Evolutionary conservation across 176 grass and related monocot genomes (phyloP).

Genomic region (Pontederia crassipes): DNA sequence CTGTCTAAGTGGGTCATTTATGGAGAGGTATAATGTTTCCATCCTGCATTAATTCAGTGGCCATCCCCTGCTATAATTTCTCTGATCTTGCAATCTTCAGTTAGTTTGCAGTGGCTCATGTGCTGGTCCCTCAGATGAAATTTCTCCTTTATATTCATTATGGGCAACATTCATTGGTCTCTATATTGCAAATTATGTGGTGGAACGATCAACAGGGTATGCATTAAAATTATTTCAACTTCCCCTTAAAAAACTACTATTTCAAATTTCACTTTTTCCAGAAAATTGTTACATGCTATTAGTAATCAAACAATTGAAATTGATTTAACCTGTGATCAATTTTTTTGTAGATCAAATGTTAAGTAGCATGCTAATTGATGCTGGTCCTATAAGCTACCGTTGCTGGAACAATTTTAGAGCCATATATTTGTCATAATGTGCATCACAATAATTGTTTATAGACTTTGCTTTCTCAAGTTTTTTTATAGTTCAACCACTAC

Average conservation of each 20-base stretch:
- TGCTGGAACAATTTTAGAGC: no score
- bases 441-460: background rate
- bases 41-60: slow-evolving; percentile 1
- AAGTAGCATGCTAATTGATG: no score
- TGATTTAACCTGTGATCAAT: no score
- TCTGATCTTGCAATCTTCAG: slow-evolving; percentile 56
- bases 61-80: slow-evolving; percentile 15
- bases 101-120: slow-evolving; percentile 92
- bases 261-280: background rate
- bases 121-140: slow-evolving; percentile 81
- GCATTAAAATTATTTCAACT: slow-evolving; percentile 5
- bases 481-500: background rate
- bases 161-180: slow-evolving; percentile 92
- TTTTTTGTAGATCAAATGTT: no score
- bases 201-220: slow-evolving; percentile 89
- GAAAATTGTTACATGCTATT: no score
- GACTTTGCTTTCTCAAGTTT: background rate
- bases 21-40: slow-evolving; percentile 53
- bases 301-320: no score
- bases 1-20: slow-evolving; percentile 91
- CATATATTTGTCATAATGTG: no score
- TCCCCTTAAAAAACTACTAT: background rate
- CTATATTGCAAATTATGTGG: slow-evolving; percentile 90
- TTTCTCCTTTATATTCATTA: slow-evolving; percentile 84
- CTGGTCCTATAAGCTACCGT: no score